Evolutionary conservation across 441 rosid species (phyloP).

Genomic region (Geranium incanum): DNA sequence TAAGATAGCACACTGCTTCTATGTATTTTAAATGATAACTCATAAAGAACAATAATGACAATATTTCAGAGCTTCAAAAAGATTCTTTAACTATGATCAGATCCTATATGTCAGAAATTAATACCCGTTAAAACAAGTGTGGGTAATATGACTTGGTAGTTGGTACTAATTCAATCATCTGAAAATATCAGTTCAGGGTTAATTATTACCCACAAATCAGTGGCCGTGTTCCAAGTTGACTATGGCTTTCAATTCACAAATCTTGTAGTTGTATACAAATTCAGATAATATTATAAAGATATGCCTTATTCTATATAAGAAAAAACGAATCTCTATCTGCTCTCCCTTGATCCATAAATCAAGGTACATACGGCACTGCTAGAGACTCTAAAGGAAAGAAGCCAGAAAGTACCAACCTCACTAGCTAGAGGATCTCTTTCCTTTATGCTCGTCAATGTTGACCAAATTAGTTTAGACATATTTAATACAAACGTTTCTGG

Average conservation of each 20-base stretch:
- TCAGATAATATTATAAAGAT: background rate
- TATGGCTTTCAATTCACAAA: background rate
- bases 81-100: background rate
- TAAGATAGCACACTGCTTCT: background rate
- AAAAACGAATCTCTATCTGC: background rate
- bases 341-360: background rate
- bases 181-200: background rate
- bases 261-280: background rate
- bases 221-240: background rate
- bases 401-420: conserved; percentile 50
- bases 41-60: background rate
- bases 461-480: conserved; percentile 86
- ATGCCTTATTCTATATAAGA: background rate
- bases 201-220: background rate
- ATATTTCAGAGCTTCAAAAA: background rate
- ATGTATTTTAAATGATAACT: background rate
- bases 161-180: background rate
- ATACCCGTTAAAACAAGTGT: background rate
- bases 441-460: conserved; percentile 55
- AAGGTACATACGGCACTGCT: background rate
- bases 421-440: conserved; percentile 94
- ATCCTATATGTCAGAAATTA: background rate
- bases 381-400: conserved; percentile 1
- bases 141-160: background rate
- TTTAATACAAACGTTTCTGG: conserved; percentile 71